Conservation (phyloP, 1,139 yeast genomes). For the Blastobotrys illinoisensis region DNA sequence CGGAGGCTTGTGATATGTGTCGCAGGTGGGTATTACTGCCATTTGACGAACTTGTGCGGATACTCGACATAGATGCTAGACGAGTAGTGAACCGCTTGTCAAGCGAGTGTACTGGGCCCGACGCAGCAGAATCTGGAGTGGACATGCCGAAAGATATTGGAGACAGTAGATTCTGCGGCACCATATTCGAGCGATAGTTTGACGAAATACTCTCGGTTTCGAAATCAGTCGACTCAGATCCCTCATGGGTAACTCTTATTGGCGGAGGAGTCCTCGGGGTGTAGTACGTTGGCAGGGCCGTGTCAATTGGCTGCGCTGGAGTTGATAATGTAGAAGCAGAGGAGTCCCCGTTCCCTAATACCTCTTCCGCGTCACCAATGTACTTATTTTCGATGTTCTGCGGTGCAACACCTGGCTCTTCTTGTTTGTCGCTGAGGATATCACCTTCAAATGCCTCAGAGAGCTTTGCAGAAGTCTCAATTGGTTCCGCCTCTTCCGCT, state of each 20-base stretch:
- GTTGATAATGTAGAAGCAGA: not conserved
- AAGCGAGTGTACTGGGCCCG: slow-evolving; percentile 19
- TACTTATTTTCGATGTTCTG: not conserved
- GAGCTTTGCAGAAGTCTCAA: not conserved
- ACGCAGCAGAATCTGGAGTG: not conserved
- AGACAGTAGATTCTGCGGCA: not conserved
- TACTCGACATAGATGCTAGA: slow-evolving; percentile 21
- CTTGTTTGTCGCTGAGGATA: not conserved
- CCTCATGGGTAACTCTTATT: not conserved
- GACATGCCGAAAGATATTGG: not conserved
- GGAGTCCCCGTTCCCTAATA: not conserved
- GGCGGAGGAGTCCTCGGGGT: not conserved
- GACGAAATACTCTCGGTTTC: not conserved
- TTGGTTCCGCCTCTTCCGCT: not conserved
- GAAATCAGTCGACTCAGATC: not conserved
- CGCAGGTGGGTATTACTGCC: slow-evolving; percentile 7
- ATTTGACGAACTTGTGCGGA: not conserved
- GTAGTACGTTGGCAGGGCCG: not conserved
- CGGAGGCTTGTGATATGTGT: slow-evolving; percentile 14
- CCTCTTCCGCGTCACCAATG: not conserved
- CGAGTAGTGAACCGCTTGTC: slow-evolving; percentile 29
- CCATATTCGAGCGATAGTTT: not conserved
- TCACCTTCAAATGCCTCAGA: not conserved
- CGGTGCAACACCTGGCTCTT: not conserved
- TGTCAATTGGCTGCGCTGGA: not conserved